Percentiles rank a stretch among this genome's conserved stretches.
Conservation (phyloP, 768 basidiomycete genomes). For the Cystobasidium ongulense region DNA sequence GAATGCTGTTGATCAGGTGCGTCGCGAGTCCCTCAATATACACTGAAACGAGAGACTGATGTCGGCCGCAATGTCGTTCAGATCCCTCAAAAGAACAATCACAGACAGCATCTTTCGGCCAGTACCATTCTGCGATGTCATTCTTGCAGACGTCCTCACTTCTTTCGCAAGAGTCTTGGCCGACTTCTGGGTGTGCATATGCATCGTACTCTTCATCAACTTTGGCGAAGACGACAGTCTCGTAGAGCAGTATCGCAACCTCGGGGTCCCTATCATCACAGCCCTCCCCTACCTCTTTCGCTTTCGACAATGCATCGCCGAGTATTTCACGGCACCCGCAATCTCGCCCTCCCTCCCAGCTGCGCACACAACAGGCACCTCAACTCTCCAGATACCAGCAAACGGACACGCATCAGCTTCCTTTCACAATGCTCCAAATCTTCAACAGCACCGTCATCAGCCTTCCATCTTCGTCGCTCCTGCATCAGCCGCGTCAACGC, state of each 20-base stretch:
- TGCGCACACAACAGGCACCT: not conserved
- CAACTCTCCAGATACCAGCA: not conserved
- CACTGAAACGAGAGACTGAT: too few relatives aligned
- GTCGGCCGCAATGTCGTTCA: too few relatives aligned
- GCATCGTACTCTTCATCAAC: conserved; percentile 9
- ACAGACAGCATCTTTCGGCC: conserved; percentile 57
- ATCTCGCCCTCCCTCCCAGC: conserved; percentile 5
- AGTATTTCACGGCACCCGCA: conserved; percentile 56
- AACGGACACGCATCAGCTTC: not conserved
- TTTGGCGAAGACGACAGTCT: not conserved
- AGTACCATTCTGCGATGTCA: conserved; percentile 79
- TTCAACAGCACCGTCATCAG: conserved; percentile 15
- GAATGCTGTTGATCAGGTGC: conserved; percentile 37
- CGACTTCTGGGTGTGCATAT: conserved; percentile 76
- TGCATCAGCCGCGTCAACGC: conserved; percentile 10
- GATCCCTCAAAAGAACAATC: conserved; percentile 66
- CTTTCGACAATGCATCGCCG: conserved; percentile 85
- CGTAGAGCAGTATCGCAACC: conserved; percentile 29
- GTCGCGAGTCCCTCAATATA: not conserved
- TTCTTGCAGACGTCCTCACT: conserved; percentile 90
- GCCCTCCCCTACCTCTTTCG: conserved; percentile 76
- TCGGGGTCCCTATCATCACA: conserved; percentile 41
- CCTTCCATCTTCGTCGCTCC: conserved; percentile 28
- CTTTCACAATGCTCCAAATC: not conserved
- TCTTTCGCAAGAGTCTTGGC: conserved; percentile 95